Evolutionary conservation across 352 stramenopile species (phyloP).

Genomic region (Halophytophthora polymorphica): DNA sequence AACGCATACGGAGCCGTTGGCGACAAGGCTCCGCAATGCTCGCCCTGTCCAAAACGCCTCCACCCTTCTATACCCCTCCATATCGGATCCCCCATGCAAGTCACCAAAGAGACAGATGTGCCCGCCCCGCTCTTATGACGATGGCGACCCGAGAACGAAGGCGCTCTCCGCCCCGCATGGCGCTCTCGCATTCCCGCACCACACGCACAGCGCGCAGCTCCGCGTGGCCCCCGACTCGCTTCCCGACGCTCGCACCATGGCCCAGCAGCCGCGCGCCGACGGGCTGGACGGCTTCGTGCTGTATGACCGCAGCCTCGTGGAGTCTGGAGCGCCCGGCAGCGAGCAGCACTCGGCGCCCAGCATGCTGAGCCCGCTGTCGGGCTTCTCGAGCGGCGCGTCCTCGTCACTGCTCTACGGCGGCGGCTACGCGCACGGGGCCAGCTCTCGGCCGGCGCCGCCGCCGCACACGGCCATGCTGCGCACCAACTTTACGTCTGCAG

Average conservation of each 20-base stretch:
- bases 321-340: constrained; percentile 29
- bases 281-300: constrained; percentile 31
- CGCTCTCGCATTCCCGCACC: not conserved
- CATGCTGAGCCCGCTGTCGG: constrained; percentile 36
- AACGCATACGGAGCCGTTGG: constrained; percentile 87
- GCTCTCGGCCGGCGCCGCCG: constrained; percentile 33
- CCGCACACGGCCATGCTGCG: constrained; percentile 50
- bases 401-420: constrained; percentile 35
- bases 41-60: too few relatives aligned
- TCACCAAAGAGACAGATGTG: too few relatives aligned
- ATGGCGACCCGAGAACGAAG: too few relatives aligned
- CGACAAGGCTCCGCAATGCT: too few relatives aligned
- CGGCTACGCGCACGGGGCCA: constrained; percentile 18
- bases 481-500: constrained; percentile 64
- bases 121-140: too few relatives aligned
- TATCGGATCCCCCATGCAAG: too few relatives aligned
- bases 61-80: too few relatives aligned
- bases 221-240: too few relatives aligned
- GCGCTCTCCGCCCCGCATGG: too few relatives aligned
- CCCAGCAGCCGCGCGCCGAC: constrained; percentile 7
- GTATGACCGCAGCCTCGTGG: constrained; percentile 47
- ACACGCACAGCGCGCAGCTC: not conserved
- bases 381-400: constrained; percentile 28
- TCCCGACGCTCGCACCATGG: constrained; percentile 9
- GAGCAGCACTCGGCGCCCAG: constrained; percentile 33